These are phyloP conservation scores for Lachnellula cervina DNA, from an alignment of 2,329 filamentous ascomycete species.

Conservation along the genomic window DNA sequence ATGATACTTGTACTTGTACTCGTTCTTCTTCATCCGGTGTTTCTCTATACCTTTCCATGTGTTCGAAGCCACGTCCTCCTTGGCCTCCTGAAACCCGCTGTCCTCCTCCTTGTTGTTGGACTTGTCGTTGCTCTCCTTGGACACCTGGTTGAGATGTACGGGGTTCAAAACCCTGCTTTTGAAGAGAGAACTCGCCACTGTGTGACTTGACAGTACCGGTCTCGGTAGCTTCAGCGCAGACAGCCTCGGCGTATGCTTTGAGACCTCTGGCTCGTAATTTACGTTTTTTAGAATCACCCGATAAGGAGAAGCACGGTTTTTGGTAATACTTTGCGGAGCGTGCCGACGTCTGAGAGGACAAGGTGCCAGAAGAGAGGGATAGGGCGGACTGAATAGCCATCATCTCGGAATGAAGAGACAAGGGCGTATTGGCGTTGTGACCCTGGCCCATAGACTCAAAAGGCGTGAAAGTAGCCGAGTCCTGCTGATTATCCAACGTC, in stretches of 20 bases:
- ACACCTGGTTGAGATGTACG: constrained; percentile 37
- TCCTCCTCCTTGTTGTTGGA: constrained; percentile 18
- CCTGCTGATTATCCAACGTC: constrained; percentile 22
- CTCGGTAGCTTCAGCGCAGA: constrained; percentile 33
- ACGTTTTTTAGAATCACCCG: constrained; percentile 44
- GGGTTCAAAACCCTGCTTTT: constrained; percentile 45
- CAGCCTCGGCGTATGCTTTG: constrained; percentile 40
- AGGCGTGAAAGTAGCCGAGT: constrained; percentile 15
- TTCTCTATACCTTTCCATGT: constrained; percentile 17
- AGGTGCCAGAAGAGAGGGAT: constrained; percentile 37
- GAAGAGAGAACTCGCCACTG: constrained; percentile 35
- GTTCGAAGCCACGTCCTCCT: constrained; percentile 20
- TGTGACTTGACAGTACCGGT: constrained; percentile 32
- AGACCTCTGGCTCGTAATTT: constrained; percentile 39
- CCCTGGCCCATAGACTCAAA: constrained; percentile 39
- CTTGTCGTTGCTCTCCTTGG: constrained; percentile 18
- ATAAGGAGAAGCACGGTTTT: constrained; percentile 47
- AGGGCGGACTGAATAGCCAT: constrained; percentile 50
- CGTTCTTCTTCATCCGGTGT: constrained; percentile 30
- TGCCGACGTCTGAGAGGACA: constrained; percentile 33
- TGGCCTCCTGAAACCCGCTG: constrained; percentile 22
- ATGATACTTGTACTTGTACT: constrained; percentile 23
- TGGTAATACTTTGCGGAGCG: constrained; percentile 38
- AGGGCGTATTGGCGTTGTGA: constrained; percentile 37
- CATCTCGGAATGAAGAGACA: constrained; percentile 52